Evolutionary conservation across 2,329 filamentous ascomycete genomes (phyloP), one percentile per base, ranked within the genome.

Genomic region (Trichoderma simmonsii): DNA sequence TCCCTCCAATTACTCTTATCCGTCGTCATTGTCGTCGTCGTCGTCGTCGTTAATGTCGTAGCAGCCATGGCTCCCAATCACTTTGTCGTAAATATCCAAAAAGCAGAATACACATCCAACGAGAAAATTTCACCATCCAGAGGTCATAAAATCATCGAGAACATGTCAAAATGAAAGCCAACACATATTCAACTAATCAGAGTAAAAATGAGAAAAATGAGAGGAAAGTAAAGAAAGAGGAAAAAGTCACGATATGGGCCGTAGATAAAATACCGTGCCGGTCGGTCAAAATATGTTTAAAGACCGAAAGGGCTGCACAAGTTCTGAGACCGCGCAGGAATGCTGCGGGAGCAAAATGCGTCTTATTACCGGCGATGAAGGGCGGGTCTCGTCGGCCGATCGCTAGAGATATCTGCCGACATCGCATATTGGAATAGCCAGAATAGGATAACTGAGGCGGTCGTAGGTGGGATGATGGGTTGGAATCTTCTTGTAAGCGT

Each of bases 371-470:
- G 66, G 56, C 36, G 15, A 39, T 39, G 36, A 48, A 26, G 39
- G 36, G 66, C 66, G 66, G 66, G 66, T 69, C 65, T 60, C 26
- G 57, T 61, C 66, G 57, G 66, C 66, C 56, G 66, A 69, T 61
- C 56, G 66, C 66, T 54, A n/a, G 66, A 69, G 66, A 51, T 48
- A 48, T 51, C 56, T 51, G 28, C 66, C 66, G 66, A 69, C 54
- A 69, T 57, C 66, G 66, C 57, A 61, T 32, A 18, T 54, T 61
- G 8, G 36, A 21, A 69, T 60, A 39, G 36, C 21, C 32, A 26
- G 32, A 21, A 54, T 66, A 21, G 63, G 63, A 7, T 21, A 57
- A 51, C 32, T 67, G 30, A 57, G 12, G 48, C 12, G 66, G 56
- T 21, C 15, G 26, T 21, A 12, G 21, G 57, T 69, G 28, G 56